A percentile compares a stretch with the other conserved stretches of the same genome.
Evolutionary conservation across 2,329 filamentous ascomycete genomes (phyloP).

Genomic region (Bipolaris cookei): DNA sequence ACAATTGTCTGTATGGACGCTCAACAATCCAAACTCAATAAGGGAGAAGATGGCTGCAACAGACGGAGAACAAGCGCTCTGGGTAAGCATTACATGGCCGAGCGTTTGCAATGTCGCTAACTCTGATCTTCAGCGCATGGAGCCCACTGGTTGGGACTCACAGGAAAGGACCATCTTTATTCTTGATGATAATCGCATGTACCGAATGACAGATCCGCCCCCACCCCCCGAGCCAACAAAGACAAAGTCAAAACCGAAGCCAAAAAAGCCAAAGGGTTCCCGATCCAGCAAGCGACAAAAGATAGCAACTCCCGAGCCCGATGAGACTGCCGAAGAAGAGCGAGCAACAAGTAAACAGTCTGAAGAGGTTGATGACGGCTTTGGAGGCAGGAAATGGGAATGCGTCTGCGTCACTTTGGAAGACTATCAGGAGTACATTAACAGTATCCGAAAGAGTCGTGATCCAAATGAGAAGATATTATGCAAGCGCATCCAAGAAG

Average conservation of each 20-base stretch:
- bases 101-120: constrained; percentile 22
- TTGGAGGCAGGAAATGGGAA: constrained; percentile 85
- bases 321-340: constrained; percentile 50
- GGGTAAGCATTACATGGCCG: constrained; percentile 65
- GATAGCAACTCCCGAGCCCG: constrained; percentile 55
- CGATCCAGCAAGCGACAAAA: constrained; percentile 77
- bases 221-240: constrained; percentile 65
- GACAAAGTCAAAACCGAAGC: constrained; percentile 58
- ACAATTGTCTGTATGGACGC: constrained; percentile 86
- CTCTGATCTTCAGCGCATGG: constrained; percentile 62
- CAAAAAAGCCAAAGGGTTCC: constrained; percentile 61
- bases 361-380: constrained; percentile 62
- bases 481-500: constrained; percentile 71
- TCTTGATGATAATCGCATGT: constrained; percentile 91
- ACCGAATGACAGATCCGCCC: constrained; percentile 80
- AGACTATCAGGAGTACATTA: constrained; percentile 76
- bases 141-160: constrained; percentile 86
- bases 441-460: constrained; percentile 73
- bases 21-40: constrained; percentile 85
- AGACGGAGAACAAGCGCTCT: constrained; percentile 79
- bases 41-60: constrained; percentile 85
- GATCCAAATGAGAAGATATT: constrained; percentile 86
- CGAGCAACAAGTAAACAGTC: constrained; percentile 30
- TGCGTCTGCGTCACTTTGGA: constrained; percentile 82
- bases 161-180: constrained; percentile 88